These are phyloP conservation scores for Lactifluus subvellereus DNA, from an alignment of 768 basidiomycete species.

Conservation along the genomic window DNA sequence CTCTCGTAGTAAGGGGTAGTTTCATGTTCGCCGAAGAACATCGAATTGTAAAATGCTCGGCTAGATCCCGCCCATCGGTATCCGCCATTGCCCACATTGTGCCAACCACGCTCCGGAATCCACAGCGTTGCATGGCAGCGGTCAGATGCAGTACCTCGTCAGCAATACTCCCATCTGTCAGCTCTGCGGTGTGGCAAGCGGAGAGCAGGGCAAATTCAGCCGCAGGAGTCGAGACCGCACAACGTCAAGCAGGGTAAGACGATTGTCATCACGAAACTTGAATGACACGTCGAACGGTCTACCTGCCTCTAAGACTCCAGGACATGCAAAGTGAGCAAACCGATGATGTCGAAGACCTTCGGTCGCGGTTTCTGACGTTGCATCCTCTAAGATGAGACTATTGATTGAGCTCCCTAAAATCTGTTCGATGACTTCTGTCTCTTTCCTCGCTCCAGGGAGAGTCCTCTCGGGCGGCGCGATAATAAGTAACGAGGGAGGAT, in stretches of 20 bases:
- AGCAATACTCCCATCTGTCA: background rate
- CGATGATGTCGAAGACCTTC: background rate
- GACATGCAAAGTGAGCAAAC: constrained; percentile 10
- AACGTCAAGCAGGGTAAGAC: constrained; percentile 7
- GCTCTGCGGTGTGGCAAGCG: constrained; percentile 8
- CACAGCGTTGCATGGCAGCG: no score
- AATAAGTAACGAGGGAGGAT: background rate
- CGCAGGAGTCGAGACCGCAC: background rate
- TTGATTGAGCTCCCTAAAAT: background rate
- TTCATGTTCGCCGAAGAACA: background rate
- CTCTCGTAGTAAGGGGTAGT: background rate
- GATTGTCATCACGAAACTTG: background rate
- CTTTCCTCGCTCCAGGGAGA: background rate
- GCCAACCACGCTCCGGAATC: no score
- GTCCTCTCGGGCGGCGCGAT: background rate
- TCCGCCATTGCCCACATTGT: constrained; percentile 14
- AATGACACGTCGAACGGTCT: constrained; percentile 2
- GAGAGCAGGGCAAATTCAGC: constrained; percentile 15
- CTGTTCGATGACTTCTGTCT: background rate
- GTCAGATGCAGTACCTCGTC: no score
- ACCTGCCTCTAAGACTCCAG: background rate
- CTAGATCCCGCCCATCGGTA: constrained; percentile 4
- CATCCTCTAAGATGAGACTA: background rate
- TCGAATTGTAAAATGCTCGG: background rate
- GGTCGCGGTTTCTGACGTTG: background rate